A percentile compares a stretch with the other conserved stretches of the same genome.
Evolutionary conservation across 75 land plant genomes (phyloP).

Genomic region (Selaginella tamariscina): DNA sequence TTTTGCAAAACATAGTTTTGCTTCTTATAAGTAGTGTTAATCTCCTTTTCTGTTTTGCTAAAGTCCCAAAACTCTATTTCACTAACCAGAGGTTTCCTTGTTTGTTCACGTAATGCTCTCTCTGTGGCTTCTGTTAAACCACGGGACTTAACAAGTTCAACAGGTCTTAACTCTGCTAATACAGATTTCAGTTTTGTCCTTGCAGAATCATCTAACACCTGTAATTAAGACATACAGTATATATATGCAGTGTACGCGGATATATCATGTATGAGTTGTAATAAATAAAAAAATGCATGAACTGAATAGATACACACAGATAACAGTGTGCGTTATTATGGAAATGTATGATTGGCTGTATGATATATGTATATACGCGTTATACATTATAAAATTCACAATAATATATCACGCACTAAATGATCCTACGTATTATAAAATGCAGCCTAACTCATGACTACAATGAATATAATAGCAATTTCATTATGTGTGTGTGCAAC

Average conservation of each 20-base stretch:
- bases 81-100: slow-evolving; percentile 73
- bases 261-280: too few relatives aligned
- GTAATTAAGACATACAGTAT: slow-evolving; percentile 5
- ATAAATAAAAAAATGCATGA: too few relatives aligned
- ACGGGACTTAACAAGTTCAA: slow-evolving; percentile 73
- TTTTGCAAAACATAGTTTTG: slow-evolving; percentile 32
- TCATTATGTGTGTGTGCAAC: too few relatives aligned
- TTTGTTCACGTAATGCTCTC: slow-evolving; percentile 46
- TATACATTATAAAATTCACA: too few relatives aligned
- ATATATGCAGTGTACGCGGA: neutral
- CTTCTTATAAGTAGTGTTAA: slow-evolving; percentile 26
- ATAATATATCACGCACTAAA: too few relatives aligned
- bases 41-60: slow-evolving; percentile 47
- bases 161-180: slow-evolving; percentile 76
- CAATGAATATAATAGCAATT: too few relatives aligned
- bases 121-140: slow-evolving; percentile 52
- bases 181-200: slow-evolving; percentile 52
- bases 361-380: too few relatives aligned
- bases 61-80: slow-evolving; percentile 80
- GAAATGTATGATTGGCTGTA: too few relatives aligned
- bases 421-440: too few relatives aligned
- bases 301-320: too few relatives aligned
- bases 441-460: too few relatives aligned
- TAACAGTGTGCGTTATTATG: too few relatives aligned
- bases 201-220: slow-evolving; percentile 69